Evolutionary conservation across 345 rosid species (phyloP), one percentile per base, ranked within the genome.

Genomic region (Firmiana major): DNA sequence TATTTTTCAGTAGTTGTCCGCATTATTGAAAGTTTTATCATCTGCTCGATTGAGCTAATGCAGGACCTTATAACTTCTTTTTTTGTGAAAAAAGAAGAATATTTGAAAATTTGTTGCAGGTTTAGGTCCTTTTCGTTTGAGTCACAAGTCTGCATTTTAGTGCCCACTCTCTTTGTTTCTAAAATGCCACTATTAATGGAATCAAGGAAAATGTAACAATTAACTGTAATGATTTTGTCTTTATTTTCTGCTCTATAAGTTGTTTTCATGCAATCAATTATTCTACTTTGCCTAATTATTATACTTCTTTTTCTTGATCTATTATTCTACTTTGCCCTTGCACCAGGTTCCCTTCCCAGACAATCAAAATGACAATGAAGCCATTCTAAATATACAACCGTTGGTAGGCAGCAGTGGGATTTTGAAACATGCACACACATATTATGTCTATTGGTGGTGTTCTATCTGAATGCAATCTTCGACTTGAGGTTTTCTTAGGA

Each of bases 331-430:
- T 43, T 48, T 62, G 1, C 72, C 63, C 73, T 48, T 28, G n/a
- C 53, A 42, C 75, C 84, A 96, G 99, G 78, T 93, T 79, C 83
- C 95, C 36, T 96, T 96, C 89, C 81, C 95, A 5, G 94, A 92
- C 74, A 76, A 67, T 70, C 93, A 86, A 8, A 92, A 85, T 28
- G 91, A 83, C 84, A 93, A 93, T 87, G 87, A 85, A 22, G 98
- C 97, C 75, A 79, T 85, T 76, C 89, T 96, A 15, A 77, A 86
- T 75, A 85, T 80, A 79, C 93, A 89, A 77, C 98, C 98, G 0
- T 96, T 21, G 92, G 93, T 84, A 89, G 99, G 99, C 91, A 84
- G 46, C 22, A 8, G 12, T 68, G 1, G 59, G 9, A 13, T 74
- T 38, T 68, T 16, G 36, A 38, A 55, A 43, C 12, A 59, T 74